Conservation (phyloP, 139 green algal genomes). For the Asterochloris sp. region DNA sequence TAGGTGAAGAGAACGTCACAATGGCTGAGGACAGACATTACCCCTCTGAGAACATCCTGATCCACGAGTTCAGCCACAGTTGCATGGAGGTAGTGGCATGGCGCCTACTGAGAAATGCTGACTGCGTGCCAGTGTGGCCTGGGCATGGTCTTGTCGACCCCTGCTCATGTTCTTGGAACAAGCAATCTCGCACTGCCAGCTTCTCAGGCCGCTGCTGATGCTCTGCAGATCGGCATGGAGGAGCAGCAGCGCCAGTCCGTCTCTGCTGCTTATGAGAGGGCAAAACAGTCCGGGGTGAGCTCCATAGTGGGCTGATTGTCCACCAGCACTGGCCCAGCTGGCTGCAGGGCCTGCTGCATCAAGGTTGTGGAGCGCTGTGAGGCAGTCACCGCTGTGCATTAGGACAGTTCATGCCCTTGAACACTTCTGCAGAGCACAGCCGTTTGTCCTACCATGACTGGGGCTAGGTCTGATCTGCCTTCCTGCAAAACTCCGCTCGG, state of each 20-base stretch:
- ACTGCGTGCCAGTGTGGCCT: no score
- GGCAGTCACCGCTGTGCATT: no score
- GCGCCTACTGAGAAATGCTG: no score
- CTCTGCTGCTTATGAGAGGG: slow-evolving; percentile 20
- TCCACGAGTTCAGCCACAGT: slow-evolving; percentile 71
- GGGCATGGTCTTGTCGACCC: no score
- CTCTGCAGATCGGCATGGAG: slow-evolving; percentile 29
- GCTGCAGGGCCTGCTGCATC: no score
- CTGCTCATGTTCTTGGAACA: slow-evolving; percentile 5
- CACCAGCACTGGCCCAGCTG: no score
- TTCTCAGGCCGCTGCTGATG: slow-evolving; percentile 3
- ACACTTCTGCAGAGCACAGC: no score
- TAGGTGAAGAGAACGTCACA: slow-evolving; percentile 48
- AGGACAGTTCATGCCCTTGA: no score
- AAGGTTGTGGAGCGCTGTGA: no score
- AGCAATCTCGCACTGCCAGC: not conserved
- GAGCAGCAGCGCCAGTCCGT: slow-evolving; percentile 24
- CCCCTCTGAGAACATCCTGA: slow-evolving; percentile 55
- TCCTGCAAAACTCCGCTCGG: slow-evolving; percentile 18
- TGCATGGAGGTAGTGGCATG: slow-evolving; percentile 27
- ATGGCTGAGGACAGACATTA: slow-evolving; percentile 56
- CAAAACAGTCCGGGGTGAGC: slow-evolving; percentile 10
- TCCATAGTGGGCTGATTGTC: not conserved
- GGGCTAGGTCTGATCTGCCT: no score
- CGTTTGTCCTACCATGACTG: no score